phyloP scores from a whole-genome alignment of 768 basidiomycete genomes.

The Clitopilus passeckerianus region DNA sequence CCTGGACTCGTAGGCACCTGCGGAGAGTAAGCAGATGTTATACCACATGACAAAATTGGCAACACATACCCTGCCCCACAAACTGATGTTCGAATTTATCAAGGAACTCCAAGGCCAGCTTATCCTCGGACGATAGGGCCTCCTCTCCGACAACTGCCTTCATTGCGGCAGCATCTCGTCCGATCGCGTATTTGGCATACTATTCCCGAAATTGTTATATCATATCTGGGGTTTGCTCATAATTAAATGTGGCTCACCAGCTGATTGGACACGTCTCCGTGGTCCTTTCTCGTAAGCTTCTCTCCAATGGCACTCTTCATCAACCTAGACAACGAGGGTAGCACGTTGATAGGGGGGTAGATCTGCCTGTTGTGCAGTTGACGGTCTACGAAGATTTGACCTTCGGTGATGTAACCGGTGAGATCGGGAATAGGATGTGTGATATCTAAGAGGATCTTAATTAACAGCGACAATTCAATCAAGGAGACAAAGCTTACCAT shows the following conservation, averaged over 20 bases:
- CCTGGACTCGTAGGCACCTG: slow-evolving; percentile 91
- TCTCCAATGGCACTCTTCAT: slow-evolving; percentile 99
- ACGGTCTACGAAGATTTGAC: slow-evolving; percentile 98
- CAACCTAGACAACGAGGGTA: slow-evolving; percentile 95
- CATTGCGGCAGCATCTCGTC: slow-evolving; percentile 96
- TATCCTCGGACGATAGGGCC: slow-evolving; percentile 91
- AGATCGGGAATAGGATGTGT: slow-evolving; percentile 99
- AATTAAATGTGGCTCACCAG: slow-evolving; percentile 51
- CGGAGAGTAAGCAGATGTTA: slow-evolving; percentile 7
- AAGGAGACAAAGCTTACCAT: slow-evolving; percentile 55
- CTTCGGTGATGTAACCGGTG: slow-evolving; percentile 99
- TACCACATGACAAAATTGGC: slow-evolving; percentile 1
- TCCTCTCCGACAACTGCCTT: slow-evolving; percentile 99
- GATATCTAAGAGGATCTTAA: slow-evolving; percentile 61
- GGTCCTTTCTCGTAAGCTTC: slow-evolving; percentile 95
- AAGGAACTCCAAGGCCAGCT: slow-evolving; percentile 93
- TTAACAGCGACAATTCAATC: slow-evolving; percentile 10
- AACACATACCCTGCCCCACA: slow-evolving; percentile 82
- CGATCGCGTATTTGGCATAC: slow-evolving; percentile 99
- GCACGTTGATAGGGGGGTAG: slow-evolving; percentile 98
- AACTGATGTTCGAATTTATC: slow-evolving; percentile 98
- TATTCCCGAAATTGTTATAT: slow-evolving; percentile 22
- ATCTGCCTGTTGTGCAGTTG: slow-evolving; percentile 96
- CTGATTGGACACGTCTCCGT: slow-evolving; percentile 99
- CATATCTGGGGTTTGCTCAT: background rate